Evolutionary conservation across 1,139 yeast species (phyloP), one percentile per base, ranked within the genome.

Genomic region (Yamadazyma membranifaciens): DNA sequence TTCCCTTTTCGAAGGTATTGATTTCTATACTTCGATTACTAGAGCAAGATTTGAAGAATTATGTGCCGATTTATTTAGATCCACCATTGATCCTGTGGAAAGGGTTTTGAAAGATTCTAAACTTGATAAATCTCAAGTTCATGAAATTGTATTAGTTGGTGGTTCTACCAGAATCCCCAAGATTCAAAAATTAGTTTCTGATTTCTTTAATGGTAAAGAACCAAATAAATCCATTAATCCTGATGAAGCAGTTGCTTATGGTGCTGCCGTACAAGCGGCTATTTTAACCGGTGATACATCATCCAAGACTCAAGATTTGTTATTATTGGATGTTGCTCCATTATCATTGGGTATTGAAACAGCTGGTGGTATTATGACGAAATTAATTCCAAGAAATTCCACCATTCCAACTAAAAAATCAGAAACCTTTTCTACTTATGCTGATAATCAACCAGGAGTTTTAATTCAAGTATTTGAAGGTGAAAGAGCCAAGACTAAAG

Each of bases 331-430:
- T 73, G 96, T 86, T 56, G 86, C 88, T 58, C 96, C 97, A 66
- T 80, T 88, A 65, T 87, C 96, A 47, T 71, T 88, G 55, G 96
- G 96, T 77, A 88, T 88, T 63, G 96, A 88, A 75, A 88, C 96
- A 55, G 85, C 95, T 48, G 96, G 96, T 68, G 96, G 96, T 70
- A 92, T 88, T 58, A 88, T 88, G 96, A 87, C 96, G 57, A 87
- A 88, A 67, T 81, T 89, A 69, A 89, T 89, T 62, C 87, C 88
- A 73, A 87, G 97, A 78, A 89, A 89, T 75, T 85, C 97, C 31
- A 87, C 96, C 45, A 89, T 89, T 56, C 97, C 97, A 65, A 87
- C 96, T 50, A 85, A 87, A 73, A 89, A 89, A 74, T 86, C 96
- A 16, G 96, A 89, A 75, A 85, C 83, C 49, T 89, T 89, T 78